phyloP scores from a whole-genome alignment of 106 monocot species.

The Hemerocallis citrina region DNA sequence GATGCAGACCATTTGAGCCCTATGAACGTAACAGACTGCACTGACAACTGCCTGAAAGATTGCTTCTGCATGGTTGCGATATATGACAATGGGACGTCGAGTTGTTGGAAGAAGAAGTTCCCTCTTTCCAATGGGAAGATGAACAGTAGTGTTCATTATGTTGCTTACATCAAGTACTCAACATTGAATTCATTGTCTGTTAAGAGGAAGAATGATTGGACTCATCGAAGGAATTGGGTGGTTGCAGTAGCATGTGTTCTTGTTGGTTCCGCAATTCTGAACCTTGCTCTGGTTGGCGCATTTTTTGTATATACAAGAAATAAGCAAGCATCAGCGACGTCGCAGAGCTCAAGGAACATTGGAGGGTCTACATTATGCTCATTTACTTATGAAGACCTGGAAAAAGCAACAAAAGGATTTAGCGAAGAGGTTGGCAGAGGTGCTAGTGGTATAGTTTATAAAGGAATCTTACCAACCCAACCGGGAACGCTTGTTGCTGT shows the following conservation, averaged over 20 bases:
- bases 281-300: not conserved
- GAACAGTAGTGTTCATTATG: not conserved
- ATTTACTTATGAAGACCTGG: conserved; percentile 22
- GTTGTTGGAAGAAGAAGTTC: conserved; percentile 10
- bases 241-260: not conserved
- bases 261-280: conserved; percentile 4
- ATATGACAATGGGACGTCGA: not conserved
- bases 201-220: not conserved
- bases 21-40: not conserved
- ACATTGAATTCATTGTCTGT: too few species aligned
- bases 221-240: not conserved
- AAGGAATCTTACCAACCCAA: not conserved
- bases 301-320: not conserved
- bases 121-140: conserved; percentile 8
- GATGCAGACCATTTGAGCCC: not conserved
- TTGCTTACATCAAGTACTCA: not conserved
- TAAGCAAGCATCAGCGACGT: not conserved
- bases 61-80: conserved; percentile 23
- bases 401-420: conserved; percentile 21
- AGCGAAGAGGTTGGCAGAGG: conserved; percentile 31
- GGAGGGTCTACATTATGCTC: not conserved
- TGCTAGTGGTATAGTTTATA: conserved; percentile 25
- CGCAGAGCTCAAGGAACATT: not conserved
- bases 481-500: conserved; percentile 10
- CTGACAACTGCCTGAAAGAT: conserved; percentile 14